Evolutionary conservation across 495 filamentous ascomycete genomes (phyloP).

Genomic region (Viridothelium virens): DNA sequence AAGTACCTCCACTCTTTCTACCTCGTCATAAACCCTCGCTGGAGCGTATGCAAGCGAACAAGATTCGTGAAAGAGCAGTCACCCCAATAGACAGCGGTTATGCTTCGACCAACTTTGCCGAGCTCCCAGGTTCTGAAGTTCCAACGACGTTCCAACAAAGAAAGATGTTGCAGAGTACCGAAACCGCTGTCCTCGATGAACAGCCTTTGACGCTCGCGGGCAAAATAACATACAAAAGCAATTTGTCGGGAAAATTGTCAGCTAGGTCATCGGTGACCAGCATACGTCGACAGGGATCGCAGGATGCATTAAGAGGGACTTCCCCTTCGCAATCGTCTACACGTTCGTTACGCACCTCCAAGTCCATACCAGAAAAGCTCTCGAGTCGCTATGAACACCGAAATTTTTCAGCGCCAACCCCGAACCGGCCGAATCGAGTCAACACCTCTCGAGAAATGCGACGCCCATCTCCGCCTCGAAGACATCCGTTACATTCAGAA

Average conservation of each 20-base stretch:
- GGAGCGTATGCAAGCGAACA: slow-evolving; percentile 6
- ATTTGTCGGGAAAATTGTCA: not conserved
- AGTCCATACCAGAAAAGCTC: slow-evolving; percentile 6
- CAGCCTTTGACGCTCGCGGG: not conserved
- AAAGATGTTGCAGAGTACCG: slow-evolving; percentile 5
- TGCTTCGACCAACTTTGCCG: not conserved
- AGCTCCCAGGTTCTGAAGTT: slow-evolving; percentile 8
- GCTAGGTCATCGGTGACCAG: not conserved
- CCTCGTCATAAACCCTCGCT: slow-evolving; percentile 8
- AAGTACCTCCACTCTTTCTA: not conserved
- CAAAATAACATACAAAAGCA: not conserved
- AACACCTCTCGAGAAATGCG: not conserved
- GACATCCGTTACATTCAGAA: slow-evolving; percentile 1
- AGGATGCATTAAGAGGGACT: not conserved
- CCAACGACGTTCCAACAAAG: not conserved
- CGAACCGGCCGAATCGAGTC: not conserved
- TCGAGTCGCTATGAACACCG: slow-evolving; percentile 3
- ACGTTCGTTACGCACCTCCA: not conserved
- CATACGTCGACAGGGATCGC: not conserved
- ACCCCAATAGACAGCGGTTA: not conserved
- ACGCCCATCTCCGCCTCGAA: not conserved
- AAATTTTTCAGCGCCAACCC: slow-evolving; percentile 1
- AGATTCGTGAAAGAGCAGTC: not conserved
- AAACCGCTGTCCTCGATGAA: not conserved
- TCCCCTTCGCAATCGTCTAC: not conserved